Conservation (phyloP, 2,329 filamentous ascomycete species). For the Fusarium begoniae region DNA sequence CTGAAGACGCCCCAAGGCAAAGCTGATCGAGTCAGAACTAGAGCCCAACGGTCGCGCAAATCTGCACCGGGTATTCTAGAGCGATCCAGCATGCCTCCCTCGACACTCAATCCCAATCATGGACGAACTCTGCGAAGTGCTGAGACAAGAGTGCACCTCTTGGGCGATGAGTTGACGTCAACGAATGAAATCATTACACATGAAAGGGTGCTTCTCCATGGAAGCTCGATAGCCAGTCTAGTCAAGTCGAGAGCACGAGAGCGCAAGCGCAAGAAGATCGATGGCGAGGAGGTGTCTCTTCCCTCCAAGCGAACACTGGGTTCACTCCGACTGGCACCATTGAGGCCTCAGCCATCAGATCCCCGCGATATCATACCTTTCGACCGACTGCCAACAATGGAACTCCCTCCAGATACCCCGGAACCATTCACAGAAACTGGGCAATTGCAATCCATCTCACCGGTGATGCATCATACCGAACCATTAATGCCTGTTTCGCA, state of each 20-base stretch:
- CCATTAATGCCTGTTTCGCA: conserved; percentile 45
- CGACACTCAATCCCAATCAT: conserved; percentile 51
- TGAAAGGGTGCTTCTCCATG: background rate
- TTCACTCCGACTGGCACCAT: conserved; percentile 42
- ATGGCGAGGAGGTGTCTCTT: conserved; percentile 49
- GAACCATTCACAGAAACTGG: conserved; percentile 32
- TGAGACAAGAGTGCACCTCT: conserved; percentile 1
- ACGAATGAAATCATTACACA: background rate
- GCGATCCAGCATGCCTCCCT: conserved; percentile 42
- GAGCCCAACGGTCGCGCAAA: conserved; percentile 50
- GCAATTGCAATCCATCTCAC: conserved; percentile 27
- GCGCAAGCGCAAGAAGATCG: conserved; percentile 58
- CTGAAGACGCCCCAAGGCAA: conserved; percentile 14
- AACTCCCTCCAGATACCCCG: background rate
- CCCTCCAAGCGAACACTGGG: conserved; percentile 31
- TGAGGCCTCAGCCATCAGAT: conserved; percentile 39
- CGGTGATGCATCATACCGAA: conserved; percentile 1
- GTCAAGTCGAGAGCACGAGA: conserved; percentile 60
- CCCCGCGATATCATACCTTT: conserved; percentile 19
- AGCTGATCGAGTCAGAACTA: conserved; percentile 34
- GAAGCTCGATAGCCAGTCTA: conserved; percentile 59
- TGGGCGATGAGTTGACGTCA: background rate
- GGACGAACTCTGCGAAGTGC: conserved; percentile 43
- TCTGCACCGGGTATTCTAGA: conserved; percentile 52
- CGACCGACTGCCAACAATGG: conserved; percentile 38